Percentiles rank a stretch among this genome's conserved stretches.
These are phyloP conservation scores for Colletotrichum trifolii DNA, from an alignment of 2,329 filamentous ascomycete genomes.

Conservation along the genomic window DNA sequence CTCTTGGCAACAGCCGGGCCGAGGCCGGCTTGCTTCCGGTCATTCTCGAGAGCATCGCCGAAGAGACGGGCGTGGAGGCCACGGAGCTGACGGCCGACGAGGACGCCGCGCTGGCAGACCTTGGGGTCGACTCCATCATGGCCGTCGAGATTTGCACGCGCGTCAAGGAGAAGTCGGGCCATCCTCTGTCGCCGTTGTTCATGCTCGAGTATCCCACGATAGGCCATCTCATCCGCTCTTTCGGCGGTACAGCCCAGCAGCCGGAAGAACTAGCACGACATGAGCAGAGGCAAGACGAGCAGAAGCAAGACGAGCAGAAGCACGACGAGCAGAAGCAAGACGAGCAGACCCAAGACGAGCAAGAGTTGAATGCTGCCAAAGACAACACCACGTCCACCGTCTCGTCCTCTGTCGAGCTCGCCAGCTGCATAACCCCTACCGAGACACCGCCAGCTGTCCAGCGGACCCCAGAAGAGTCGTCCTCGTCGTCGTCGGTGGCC, in stretches of 20 bases:
- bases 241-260: background rate
- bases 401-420: too few species aligned
- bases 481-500: background rate
- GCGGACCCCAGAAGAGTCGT: background rate
- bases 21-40: background rate
- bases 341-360: background rate
- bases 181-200: background rate
- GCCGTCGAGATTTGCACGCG: conserved; percentile 4
- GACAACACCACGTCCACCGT: too few species aligned
- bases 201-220: conserved; percentile 7
- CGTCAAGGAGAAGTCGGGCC: background rate
- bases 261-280: background rate
- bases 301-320: background rate
- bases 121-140: conserved; percentile 22
- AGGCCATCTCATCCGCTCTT: background rate
- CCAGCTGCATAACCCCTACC: too few species aligned
- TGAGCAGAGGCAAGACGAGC: background rate
- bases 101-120: background rate
- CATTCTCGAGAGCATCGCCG: conserved; percentile 3
- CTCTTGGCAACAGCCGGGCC: too few species aligned
- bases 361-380: background rate
- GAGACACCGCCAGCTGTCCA: too few species aligned
- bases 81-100: conserved; percentile 39
- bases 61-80: background rate
- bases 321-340: too few species aligned